Evolutionary conservation across 371 early-diverging fungal genomes (phyloP).

Genomic region (Aphelidium insulamus): DNA sequence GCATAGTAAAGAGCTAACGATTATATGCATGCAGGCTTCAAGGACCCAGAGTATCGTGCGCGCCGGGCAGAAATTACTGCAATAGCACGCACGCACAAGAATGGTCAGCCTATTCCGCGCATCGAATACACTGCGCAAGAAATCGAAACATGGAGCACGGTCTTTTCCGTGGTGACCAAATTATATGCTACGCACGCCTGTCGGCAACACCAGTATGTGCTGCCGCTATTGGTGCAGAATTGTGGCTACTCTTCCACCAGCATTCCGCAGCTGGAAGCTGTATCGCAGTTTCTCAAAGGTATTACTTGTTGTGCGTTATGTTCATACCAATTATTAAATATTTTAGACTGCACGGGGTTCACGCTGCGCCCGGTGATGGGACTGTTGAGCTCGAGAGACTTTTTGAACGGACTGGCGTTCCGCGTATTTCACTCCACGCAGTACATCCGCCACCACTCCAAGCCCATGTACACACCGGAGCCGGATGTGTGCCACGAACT

Average conservation of each 20-base stretch:
- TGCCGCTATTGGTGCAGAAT: constrained; percentile 73
- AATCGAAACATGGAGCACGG: constrained; percentile 64
- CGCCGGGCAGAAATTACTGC: constrained; percentile 68
- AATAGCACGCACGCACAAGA: constrained; percentile 2
- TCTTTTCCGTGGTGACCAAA: constrained; percentile 46
- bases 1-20: constrained; percentile 4
- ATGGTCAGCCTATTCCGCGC: constrained; percentile 57
- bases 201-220: constrained; percentile 70
- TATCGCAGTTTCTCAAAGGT: constrained; percentile 74
- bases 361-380: constrained; percentile 91
- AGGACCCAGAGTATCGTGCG: constrained; percentile 60
- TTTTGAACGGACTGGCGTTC: constrained; percentile 91
- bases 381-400: constrained; percentile 74
- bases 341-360: constrained; percentile 75
- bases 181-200: constrained; percentile 75
- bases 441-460: constrained; percentile 81
- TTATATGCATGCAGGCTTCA: constrained; percentile 85
- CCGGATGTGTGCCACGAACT: constrained; percentile 62
- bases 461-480: constrained; percentile 84
- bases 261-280: constrained; percentile 75
- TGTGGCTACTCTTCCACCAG: constrained; percentile 65
- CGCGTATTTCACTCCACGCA: constrained; percentile 92
- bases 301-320: not conserved
- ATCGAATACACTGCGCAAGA: constrained; percentile 66
- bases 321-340: not conserved